phyloP scores from a whole-genome alignment of 139 green algal species.

The Cymbomonas tetramitiformis region DNA sequence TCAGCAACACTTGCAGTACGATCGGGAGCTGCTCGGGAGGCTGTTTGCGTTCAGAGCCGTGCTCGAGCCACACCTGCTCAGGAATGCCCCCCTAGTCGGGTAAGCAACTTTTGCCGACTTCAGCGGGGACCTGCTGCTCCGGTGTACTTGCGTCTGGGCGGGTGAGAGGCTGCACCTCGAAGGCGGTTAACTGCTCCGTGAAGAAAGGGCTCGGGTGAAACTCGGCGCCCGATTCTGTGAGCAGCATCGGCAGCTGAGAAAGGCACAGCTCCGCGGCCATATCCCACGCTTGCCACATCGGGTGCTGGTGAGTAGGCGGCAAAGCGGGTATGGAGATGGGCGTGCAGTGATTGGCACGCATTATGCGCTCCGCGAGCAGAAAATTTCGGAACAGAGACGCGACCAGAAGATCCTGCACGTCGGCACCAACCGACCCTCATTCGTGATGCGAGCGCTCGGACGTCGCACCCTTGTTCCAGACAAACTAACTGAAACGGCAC shows the following conservation, averaged over 20 bases:
- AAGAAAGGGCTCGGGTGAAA: slow-evolving; percentile 69
- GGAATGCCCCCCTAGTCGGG: no score
- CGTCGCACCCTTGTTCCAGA: no score
- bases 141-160: no score
- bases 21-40: slow-evolving; percentile 96
- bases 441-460: no score
- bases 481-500: no score
- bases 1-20: slow-evolving; percentile 90
- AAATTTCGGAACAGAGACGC: slow-evolving; percentile 96
- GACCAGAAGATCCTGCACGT: slow-evolving; percentile 93
- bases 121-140: no score
- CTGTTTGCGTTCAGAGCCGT: slow-evolving; percentile 53
- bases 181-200: slow-evolving; percentile 89
- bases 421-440: no score
- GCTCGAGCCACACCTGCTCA: slow-evolving; percentile 88
- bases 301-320: slow-evolving; percentile 85
- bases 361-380: slow-evolving; percentile 88
- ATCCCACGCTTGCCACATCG: slow-evolving; percentile 91
- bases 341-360: slow-evolving; percentile 65
- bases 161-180: no score
- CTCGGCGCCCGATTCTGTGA: slow-evolving; percentile 1
- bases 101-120: no score
- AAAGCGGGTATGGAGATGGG: slow-evolving; percentile 71
- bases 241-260: slow-evolving; percentile 48
- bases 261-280: slow-evolving; percentile 91